Evolutionary conservation across 2,329 filamentous ascomycete genomes (phyloP).

Genomic region (Ilyonectria sp.): DNA sequence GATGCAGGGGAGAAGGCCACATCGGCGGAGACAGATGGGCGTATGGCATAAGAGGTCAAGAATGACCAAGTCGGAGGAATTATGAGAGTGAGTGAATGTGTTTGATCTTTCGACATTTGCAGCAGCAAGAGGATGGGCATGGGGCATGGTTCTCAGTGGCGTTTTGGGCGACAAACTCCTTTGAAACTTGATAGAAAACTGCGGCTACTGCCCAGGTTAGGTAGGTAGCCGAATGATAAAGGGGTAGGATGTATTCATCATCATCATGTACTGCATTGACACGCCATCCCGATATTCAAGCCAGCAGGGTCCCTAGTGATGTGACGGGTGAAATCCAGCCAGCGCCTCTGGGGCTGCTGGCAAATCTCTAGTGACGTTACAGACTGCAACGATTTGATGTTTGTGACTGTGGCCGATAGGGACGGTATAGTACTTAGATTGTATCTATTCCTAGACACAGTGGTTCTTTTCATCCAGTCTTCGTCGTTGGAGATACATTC

Average conservation of each 20-base stretch:
- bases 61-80: not conserved
- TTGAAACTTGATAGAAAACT: constrained; percentile 20
- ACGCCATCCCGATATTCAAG: not conserved
- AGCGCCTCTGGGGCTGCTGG: too few species aligned
- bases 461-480: too few species aligned
- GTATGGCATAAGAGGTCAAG: constrained; percentile 55
- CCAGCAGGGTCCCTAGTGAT: not conserved
- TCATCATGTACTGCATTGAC: constrained; percentile 2
- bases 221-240: constrained; percentile 10
- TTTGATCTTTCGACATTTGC: constrained; percentile 24
- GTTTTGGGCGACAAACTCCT: constrained; percentile 27
- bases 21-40: constrained; percentile 68
- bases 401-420: too few species aligned
- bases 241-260: constrained; percentile 1
- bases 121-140: constrained; percentile 27
- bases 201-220: constrained; percentile 11
- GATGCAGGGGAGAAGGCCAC: constrained; percentile 69
- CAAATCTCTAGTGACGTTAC: too few species aligned
- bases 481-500: too few species aligned
- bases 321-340: too few species aligned
- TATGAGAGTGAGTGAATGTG: not conserved
- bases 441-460: too few species aligned
- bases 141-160: constrained; percentile 35
- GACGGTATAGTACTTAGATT: too few species aligned
- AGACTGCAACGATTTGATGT: too few species aligned